phyloP scores from a whole-genome alignment of 2,329 filamentous ascomycete species.

The Hansfordia pulvinata region DNA sequence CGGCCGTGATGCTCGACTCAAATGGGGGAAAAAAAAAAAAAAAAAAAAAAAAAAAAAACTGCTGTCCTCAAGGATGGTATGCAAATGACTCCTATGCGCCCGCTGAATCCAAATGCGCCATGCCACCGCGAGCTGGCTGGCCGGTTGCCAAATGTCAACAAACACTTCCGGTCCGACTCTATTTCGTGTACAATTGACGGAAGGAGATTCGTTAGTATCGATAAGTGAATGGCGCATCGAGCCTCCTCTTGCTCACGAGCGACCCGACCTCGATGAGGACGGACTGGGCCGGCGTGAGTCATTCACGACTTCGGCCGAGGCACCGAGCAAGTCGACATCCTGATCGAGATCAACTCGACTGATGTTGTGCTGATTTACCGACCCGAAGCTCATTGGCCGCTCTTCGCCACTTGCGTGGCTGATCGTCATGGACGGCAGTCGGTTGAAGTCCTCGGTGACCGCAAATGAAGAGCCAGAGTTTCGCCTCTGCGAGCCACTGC shows the following conservation, averaged over 20 bases:
- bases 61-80: conserved; percentile 5
- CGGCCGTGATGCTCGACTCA: conserved; percentile 4
- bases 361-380: conserved; percentile 43
- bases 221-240: too few species aligned
- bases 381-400: conserved; percentile 38
- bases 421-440: conserved; percentile 18
- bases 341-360: conserved; percentile 37
- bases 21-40: conserved; percentile 1
- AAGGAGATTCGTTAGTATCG: conserved; percentile 11
- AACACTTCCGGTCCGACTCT: too few species aligned
- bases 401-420: conserved; percentile 22
- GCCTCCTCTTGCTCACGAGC: conserved; percentile 6
- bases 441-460: conserved; percentile 29
- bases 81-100: conserved; percentile 9
- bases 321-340: conserved; percentile 33
- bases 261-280: conserved; percentile 8
- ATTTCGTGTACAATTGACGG: conserved; percentile 3
- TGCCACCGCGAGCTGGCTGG: too few species aligned
- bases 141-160: too few species aligned
- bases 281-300: conserved; percentile 17
- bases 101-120: conserved; percentile 3
- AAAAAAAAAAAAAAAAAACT: conserved; percentile 3
- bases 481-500: conserved; percentile 36
- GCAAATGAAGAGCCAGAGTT: conserved; percentile 36
- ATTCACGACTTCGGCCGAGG: conserved; percentile 42